Evolutionary conservation across 2,329 filamentous ascomycete genomes (phyloP).

Genomic region (Neopestalotiopsis sp.): DNA sequence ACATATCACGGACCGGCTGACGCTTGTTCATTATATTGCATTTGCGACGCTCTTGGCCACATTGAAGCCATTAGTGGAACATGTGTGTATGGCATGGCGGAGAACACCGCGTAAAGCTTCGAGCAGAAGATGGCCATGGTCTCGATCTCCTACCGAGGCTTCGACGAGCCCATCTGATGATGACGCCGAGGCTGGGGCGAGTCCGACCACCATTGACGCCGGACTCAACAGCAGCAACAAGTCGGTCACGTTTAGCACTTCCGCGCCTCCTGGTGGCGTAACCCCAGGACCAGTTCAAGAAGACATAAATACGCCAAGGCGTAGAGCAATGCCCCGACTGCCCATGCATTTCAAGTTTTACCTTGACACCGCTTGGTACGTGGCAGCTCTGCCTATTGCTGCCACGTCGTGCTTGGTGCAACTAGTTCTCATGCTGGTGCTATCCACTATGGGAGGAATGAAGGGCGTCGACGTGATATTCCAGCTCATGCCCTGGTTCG

Average conservation of each 20-base stretch:
- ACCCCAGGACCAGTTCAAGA: not conserved
- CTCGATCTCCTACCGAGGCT: not conserved
- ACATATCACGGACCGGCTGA: not conserved
- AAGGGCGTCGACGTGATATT: not conserved
- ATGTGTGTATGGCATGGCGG: not conserved
- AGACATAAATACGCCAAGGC: not conserved
- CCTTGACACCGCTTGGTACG: conserved; percentile 15
- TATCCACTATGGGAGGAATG: not conserved
- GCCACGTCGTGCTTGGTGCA: conserved; percentile 16
- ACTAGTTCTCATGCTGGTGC: conserved; percentile 20
- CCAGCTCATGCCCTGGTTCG: conserved; percentile 3
- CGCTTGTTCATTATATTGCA: conserved; percentile 7
- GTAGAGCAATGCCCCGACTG: not conserved
- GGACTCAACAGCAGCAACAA: not conserved
- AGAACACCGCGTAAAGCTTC: not conserved
- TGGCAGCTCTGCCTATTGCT: conserved; percentile 6
- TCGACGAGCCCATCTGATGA: not conserved
- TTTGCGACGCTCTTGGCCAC: conserved; percentile 11
- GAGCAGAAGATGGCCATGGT: not conserved
- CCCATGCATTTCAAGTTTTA: conserved; percentile 15
- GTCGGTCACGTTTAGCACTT: not conserved
- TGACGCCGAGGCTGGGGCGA: not conserved
- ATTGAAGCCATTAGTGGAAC: conserved; percentile 6
- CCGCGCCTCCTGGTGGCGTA: not conserved
- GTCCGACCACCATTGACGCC: not conserved